Conservation (phyloP, 2,329 filamentous ascomycete genomes). For the Nakataea oryzae region DNA sequence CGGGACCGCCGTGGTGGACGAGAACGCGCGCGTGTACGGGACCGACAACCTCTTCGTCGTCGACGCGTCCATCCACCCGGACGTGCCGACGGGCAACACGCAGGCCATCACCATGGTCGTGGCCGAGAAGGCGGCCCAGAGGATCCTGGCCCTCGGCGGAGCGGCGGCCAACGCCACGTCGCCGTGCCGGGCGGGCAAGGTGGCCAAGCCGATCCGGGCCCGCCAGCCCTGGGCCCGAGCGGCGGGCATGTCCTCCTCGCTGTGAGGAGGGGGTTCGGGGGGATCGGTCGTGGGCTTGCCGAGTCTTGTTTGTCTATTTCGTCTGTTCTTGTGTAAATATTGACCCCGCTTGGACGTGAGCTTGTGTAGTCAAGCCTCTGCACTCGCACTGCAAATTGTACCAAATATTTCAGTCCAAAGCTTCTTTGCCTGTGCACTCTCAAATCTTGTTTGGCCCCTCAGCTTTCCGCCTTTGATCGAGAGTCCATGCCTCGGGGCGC, state of each 20-base stretch:
- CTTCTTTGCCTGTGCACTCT: too few species aligned
- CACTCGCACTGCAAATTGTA: too few species aligned
- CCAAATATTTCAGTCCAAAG: too few species aligned
- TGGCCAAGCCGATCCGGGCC: too few species aligned
- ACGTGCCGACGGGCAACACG: conserved; percentile 59
- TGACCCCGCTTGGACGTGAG: background rate
- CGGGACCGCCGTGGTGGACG: conserved; percentile 51
- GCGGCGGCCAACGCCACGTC: background rate
- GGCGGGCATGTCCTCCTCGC: background rate
- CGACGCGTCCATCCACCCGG: conserved; percentile 59
- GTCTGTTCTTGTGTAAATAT: background rate
- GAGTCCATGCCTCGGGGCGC: too few species aligned
- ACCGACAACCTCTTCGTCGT: conserved; percentile 60
- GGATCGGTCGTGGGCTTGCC: too few species aligned
- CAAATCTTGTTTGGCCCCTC: too few species aligned
- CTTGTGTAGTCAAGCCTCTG: too few species aligned
- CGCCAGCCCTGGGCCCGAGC: background rate
- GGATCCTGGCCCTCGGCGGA: conserved; percentile 29
- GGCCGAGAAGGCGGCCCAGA: conserved; percentile 48
- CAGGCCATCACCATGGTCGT: conserved; percentile 53
- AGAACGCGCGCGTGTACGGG: conserved; percentile 53
- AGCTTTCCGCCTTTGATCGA: too few species aligned
- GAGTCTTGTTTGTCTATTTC: too few species aligned
- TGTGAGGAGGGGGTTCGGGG: too few species aligned
- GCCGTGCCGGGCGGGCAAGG: too few species aligned